A percentile compares a stretch with the other conserved stretches of the same genome.
phyloP scores from a whole-genome alignment of 176 grass and related monocot genomes.

The Echinochloa phyllopogon region DNA sequence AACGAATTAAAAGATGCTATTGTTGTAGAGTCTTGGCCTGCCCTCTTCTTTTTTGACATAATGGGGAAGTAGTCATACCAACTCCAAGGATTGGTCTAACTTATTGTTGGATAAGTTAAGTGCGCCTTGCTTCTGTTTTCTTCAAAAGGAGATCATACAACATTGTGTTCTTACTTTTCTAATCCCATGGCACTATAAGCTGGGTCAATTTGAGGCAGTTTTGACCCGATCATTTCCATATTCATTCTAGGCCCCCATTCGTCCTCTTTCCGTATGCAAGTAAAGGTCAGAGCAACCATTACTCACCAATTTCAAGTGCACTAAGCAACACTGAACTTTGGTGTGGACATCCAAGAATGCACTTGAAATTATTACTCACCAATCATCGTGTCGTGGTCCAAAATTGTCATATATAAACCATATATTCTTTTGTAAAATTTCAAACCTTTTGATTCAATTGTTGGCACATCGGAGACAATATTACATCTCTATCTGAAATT shows the following conservation, averaged over 20 bases:
- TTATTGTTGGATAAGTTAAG: not conserved
- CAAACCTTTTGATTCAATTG: not conserved
- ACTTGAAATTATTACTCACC: constrained; percentile 1
- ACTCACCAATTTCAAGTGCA: too few relatives aligned
- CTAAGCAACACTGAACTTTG: not conserved
- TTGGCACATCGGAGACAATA: not conserved
- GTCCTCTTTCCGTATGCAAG: not conserved
- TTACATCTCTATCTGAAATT: not conserved
- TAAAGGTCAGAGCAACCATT: not conserved
- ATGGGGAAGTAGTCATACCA: constrained; percentile 5
- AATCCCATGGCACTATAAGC: not conserved
- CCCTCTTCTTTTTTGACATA: not conserved
- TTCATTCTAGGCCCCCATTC: not conserved
- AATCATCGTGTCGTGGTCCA: not conserved
- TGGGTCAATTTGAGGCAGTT: not conserved
- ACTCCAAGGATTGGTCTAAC: constrained; percentile 28
- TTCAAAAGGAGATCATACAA: not conserved
- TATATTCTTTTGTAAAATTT: not conserved
- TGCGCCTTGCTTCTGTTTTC: not conserved
- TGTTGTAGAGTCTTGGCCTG: not conserved
- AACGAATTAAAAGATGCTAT: not conserved
- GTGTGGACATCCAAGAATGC: not conserved
- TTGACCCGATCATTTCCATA: not conserved
- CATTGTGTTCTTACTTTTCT: constrained; percentile 7
- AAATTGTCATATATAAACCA: not conserved